Evolutionary conservation across 129 eudicot species (phyloP).

Genomic region (Oenanthe sinensis): DNA sequence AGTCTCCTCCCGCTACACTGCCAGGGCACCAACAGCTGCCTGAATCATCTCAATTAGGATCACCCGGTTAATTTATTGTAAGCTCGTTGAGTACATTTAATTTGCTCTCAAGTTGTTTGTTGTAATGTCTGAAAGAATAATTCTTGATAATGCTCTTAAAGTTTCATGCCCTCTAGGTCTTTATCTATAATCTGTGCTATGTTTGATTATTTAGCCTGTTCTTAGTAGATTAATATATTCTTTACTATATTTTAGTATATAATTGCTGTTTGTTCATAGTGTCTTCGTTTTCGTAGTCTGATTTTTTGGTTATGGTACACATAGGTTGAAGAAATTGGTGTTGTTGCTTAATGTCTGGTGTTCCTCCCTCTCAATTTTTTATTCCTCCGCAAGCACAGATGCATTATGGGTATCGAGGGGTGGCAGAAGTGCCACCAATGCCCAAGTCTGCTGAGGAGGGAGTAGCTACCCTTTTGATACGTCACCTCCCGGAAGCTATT

Average conservation of each 20-base stretch:
- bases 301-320: neutral
- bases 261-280: neutral
- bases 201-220: neutral
- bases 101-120: neutral
- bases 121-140: neutral
- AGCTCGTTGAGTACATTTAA: neutral
- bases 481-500: constrained; percentile 79
- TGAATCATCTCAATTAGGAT: neutral
- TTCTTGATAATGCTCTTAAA: neutral
- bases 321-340: neutral
- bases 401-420: constrained; percentile 23
- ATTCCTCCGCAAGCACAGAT: constrained; percentile 21
- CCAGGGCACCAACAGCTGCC: neutral
- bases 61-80: neutral
- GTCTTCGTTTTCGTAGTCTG: neutral
- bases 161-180: neutral
- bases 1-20: neutral
- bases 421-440: constrained; percentile 15
- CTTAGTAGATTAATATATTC: neutral
- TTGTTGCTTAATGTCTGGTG: constrained; percentile 33
- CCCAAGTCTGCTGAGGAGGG: constrained; percentile 22
- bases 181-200: neutral
- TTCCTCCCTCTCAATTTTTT: constrained; percentile 30
- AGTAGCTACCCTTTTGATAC: constrained; percentile 51
- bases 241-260: neutral